A percentile compares a stretch with the other conserved stretches of the same genome.
Evolutionary conservation across 345 rosid species (phyloP).

Genomic region (Heritiera littoralis): DNA sequence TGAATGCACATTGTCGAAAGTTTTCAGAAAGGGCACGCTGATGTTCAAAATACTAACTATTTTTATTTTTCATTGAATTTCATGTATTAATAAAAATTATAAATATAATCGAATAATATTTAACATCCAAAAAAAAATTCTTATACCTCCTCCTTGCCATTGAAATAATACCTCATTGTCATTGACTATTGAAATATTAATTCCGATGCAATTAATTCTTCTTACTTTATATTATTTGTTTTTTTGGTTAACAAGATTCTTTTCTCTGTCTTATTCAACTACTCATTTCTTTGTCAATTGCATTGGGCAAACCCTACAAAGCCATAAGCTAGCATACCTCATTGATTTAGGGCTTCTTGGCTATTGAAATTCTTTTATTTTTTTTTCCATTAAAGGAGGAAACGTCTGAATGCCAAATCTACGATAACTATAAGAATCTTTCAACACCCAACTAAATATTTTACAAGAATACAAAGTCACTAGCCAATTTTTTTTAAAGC

Average conservation of each 20-base stretch:
- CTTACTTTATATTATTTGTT: background rate
- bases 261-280: background rate
- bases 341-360: conserved; percentile 13
- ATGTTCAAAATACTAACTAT: too few relatives aligned
- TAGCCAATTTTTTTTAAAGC: too few relatives aligned
- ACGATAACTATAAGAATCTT: background rate
- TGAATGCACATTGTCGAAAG: too few relatives aligned
- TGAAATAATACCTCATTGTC: too few relatives aligned
- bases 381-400: background rate
- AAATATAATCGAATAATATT: too few relatives aligned
- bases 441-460: background rate
- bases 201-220: background rate
- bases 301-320: background rate
- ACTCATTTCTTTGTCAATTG: background rate
- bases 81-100: too few relatives aligned
- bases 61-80: background rate
- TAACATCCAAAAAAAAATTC: too few relatives aligned
- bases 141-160: too few relatives aligned
- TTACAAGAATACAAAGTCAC: background rate
- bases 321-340: background rate
- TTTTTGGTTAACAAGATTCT: conserved; percentile 1
- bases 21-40: too few relatives aligned
- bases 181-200: background rate
- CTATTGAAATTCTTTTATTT: background rate
- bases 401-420: background rate